A percentile compares a stretch with the other conserved stretches of the same genome.
Conservation (phyloP, 2,329 filamentous ascomycete genomes). For the Fusarium citri region DNA sequence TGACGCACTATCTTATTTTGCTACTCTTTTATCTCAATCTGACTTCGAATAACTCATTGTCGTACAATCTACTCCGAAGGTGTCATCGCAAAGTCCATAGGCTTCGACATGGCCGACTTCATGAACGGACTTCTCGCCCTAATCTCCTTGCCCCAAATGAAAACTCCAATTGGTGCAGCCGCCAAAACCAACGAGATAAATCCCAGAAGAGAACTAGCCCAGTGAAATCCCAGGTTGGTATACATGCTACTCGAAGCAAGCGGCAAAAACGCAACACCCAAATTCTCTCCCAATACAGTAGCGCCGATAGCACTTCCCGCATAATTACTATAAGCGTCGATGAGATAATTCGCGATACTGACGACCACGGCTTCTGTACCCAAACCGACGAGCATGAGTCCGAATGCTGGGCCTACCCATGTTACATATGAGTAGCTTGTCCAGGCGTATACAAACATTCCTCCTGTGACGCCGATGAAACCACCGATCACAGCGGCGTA, state of each 20-base stretch:
- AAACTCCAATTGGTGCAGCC: conserved; percentile 22
- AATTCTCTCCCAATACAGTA: conserved; percentile 20
- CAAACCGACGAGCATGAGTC: conserved; percentile 23
- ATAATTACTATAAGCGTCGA: conserved; percentile 32
- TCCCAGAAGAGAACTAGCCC: conserved; percentile 26
- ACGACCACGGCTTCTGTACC: conserved; percentile 29
- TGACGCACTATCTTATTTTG: no score
- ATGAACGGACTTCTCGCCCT: conserved; percentile 32
- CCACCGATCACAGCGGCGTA: conserved; percentile 28
- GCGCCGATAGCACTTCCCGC: conserved; percentile 31
- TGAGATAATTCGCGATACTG: conserved; percentile 28
- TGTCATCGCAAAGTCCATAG: conserved; percentile 8
- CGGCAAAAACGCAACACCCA: conserved; percentile 28
- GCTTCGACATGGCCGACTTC: conserved; percentile 24
- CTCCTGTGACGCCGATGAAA: conserved; percentile 19
- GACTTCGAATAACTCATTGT: accelerated
- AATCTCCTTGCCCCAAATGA: conserved; percentile 30
- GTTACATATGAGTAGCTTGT: conserved; percentile 20
- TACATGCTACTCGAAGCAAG: conserved; percentile 33
- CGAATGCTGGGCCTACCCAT: conserved; percentile 24
- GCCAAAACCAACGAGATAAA: conserved; percentile 27
- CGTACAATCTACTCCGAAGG: not conserved
- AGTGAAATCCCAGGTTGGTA: conserved; percentile 31
- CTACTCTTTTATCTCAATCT: not conserved
- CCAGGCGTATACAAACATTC: conserved; percentile 35